These are phyloP conservation scores for Picochlorum sp. DNA, from an alignment of 139 green algal species.

Conservation along the genomic window DNA sequence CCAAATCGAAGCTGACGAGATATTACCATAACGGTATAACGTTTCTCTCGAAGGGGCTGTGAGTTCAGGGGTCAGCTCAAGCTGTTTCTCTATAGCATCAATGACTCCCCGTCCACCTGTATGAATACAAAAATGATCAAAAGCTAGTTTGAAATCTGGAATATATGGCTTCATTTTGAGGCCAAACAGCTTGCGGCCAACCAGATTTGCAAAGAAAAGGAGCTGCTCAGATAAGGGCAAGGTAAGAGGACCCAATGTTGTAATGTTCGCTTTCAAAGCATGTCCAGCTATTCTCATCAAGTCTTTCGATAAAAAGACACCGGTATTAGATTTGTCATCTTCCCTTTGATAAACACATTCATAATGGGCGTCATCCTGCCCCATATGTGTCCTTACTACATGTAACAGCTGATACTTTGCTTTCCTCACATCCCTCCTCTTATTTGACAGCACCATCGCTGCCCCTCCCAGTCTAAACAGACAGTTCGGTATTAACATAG, in stretches of 20 bases:
- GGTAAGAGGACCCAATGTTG: constrained; percentile 87
- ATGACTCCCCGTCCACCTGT: constrained; percentile 87
- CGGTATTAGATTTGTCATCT: constrained; percentile 42
- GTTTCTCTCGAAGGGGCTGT: constrained; percentile 69
- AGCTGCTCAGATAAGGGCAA: constrained; percentile 89
- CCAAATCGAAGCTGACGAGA: constrained; percentile 47
- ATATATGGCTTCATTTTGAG: constrained; percentile 75
- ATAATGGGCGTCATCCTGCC: constrained; percentile 77
- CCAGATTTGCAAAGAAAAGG: constrained; percentile 83
- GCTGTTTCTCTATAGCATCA: constrained; percentile 94
- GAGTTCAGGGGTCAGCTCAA: constrained; percentile 47
- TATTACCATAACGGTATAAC: constrained; percentile 62
- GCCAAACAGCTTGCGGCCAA: constrained; percentile 67
- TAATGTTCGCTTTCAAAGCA: constrained; percentile 89
- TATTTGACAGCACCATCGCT: constrained; percentile 90
- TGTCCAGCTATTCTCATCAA: constrained; percentile 85
- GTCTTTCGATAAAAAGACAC: constrained; percentile 80
- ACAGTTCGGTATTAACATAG: constrained; percentile 96
- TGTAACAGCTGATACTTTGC: constrained; percentile 81
- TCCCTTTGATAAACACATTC: constrained; percentile 73
- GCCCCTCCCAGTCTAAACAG: constrained; percentile 89
- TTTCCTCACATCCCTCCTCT: constrained; percentile 42
- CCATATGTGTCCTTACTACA: constrained; percentile 85
- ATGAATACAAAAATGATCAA: constrained; percentile 98
- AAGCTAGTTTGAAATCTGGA: constrained; percentile 95